phyloP scores from a whole-genome alignment of 2,329 filamentous ascomycete species.

The Thielaviopsis musarum region DNA sequence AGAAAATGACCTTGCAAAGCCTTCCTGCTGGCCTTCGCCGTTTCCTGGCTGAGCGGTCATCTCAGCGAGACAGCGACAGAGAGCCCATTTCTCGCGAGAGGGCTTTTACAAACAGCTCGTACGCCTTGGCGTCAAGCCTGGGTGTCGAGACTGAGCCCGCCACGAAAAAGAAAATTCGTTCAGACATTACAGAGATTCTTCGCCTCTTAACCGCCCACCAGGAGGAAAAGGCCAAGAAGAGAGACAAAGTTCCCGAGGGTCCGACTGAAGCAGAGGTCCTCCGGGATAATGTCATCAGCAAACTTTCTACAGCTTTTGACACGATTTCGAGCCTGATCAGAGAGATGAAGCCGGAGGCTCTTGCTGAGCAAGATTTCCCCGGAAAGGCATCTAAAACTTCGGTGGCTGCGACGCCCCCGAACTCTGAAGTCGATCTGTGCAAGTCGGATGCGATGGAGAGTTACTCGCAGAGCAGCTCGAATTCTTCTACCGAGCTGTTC shows the following conservation, averaged over 20 bases:
- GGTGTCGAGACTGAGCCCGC: conserved; percentile 11
- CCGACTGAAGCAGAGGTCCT: conserved; percentile 3
- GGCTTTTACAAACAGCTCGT: background rate
- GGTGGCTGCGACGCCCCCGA: background rate
- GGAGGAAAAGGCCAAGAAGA: conserved; percentile 3
- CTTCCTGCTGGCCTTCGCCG: conserved; percentile 11
- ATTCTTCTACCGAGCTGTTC: background rate
- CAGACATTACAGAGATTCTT: conserved; percentile 10
- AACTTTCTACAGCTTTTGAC: conserved; percentile 1
- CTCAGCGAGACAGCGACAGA: background rate
- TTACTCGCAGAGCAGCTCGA: background rate
- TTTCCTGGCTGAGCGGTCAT: conserved; percentile 7
- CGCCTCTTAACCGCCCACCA: conserved; percentile 6
- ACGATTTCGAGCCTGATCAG: conserved; percentile 4
- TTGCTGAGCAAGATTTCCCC: background rate
- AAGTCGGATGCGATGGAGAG: background rate
- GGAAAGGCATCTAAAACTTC: background rate
- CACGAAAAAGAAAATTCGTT: conserved; percentile 9
- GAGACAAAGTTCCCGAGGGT: background rate
- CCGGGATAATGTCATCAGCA: conserved; percentile 1
- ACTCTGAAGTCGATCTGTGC: background rate
- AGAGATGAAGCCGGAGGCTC: background rate
- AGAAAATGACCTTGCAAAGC: background rate
- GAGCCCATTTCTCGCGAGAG: background rate
- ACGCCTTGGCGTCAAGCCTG: background rate